Evolutionary conservation across 2,329 filamentous ascomycete genomes (phyloP).

Genomic region (Lizonia empirigonia): DNA sequence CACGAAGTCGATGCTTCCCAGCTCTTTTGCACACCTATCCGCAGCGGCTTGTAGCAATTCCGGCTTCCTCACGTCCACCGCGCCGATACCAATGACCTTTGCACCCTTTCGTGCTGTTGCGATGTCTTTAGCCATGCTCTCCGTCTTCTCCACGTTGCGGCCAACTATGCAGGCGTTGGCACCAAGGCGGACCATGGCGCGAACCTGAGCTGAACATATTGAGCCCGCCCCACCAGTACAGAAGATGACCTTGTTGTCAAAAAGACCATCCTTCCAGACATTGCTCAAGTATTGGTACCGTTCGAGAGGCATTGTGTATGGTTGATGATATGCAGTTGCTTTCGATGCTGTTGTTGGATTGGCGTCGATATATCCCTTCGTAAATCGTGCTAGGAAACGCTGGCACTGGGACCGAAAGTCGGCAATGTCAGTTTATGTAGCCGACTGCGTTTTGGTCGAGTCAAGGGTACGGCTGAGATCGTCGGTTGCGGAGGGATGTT

Average conservation of each 20-base stretch:
- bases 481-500: constrained; percentile 11
- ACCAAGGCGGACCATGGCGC: constrained; percentile 87
- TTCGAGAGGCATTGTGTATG: constrained; percentile 66
- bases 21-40: constrained; percentile 77
- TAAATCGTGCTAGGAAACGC: neutral
- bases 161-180: constrained; percentile 95
- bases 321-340: neutral
- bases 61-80: constrained; percentile 68
- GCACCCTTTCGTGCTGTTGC: constrained; percentile 77
- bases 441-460: constrained; percentile 17
- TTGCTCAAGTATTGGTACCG: constrained; percentile 78
- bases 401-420: neutral
- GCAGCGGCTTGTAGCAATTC: constrained; percentile 75
- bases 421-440: constrained; percentile 7
- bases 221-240: constrained; percentile 93
- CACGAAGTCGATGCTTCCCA: constrained; percentile 89
- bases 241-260: constrained; percentile 88
- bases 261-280: constrained; percentile 86
- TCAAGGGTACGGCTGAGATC: constrained; percentile 31
- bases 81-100: constrained; percentile 85
- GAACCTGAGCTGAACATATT: constrained; percentile 93
- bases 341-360: neutral
- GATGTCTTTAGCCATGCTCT: constrained; percentile 79
- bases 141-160: constrained; percentile 86
- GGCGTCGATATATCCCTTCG: neutral